These are phyloP conservation scores for Mucor lusitanicus DNA, from an alignment of 371 early-diverging fungal genomes.

Conservation along the genomic window DNA sequence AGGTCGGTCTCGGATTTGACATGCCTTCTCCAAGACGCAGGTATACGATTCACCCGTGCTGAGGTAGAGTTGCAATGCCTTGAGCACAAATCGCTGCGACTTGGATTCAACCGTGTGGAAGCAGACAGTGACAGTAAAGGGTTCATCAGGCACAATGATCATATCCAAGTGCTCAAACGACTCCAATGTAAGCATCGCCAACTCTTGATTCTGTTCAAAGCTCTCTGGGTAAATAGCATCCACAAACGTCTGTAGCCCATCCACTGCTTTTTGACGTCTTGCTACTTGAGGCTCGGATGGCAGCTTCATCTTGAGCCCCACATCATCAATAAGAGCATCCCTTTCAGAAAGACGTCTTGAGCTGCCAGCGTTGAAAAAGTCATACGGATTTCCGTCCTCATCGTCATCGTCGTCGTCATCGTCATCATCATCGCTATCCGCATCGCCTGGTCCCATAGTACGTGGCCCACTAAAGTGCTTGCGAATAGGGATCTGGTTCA, in stretches of 20 bases:
- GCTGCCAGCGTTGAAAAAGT: not conserved
- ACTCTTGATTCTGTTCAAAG: not conserved
- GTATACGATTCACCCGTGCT: slow-evolving; percentile 32
- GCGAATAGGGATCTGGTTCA: slow-evolving; percentile 26
- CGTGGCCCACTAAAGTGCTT: slow-evolving; percentile 26
- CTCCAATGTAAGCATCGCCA: slow-evolving; percentile 8
- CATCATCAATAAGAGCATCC: not conserved
- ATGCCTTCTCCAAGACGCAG: slow-evolving; percentile 24
- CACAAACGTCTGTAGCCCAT: not conserved
- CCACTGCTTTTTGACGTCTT: not conserved
- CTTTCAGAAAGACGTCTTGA: not conserved
- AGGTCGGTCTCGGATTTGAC: not conserved
- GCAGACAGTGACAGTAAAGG: slow-evolving; percentile 18
- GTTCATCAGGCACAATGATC: slow-evolving; percentile 7
- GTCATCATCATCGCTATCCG: not conserved
- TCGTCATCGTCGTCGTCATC: not conserved
- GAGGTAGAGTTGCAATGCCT: slow-evolving; percentile 35
- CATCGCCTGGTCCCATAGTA: slow-evolving; percentile 16
- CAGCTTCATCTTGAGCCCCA: not conserved
- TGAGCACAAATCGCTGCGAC: slow-evolving; percentile 1
- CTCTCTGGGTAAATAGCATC: slow-evolving; percentile 5
- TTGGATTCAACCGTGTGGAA: slow-evolving; percentile 11
- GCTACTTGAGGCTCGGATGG: not conserved
- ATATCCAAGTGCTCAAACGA: slow-evolving; percentile 11
- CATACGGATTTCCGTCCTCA: not conserved